Conservation (phyloP, 1,139 yeast genomes). For the Saccharomyces hybrid region DNA sequence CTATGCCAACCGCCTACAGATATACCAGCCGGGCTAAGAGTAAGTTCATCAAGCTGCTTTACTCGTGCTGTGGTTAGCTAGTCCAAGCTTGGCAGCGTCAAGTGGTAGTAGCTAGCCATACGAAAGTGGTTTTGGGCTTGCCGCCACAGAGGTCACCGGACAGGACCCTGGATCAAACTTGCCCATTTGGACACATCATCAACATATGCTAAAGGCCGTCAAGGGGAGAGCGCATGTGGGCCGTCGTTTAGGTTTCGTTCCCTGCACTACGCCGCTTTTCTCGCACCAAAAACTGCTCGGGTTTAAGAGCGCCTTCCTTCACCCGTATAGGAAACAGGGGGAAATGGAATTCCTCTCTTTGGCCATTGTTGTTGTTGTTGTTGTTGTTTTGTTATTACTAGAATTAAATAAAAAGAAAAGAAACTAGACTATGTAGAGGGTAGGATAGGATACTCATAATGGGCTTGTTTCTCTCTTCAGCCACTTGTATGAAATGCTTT, state of each 20-base stretch:
- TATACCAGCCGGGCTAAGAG: background rate
- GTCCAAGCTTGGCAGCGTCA: background rate
- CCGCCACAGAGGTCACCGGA: background rate
- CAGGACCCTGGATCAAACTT: background rate
- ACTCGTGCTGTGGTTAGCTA: background rate
- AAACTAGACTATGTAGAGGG: background rate
- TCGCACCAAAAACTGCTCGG: background rate
- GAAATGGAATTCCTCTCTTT: background rate
- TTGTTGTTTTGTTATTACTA: background rate
- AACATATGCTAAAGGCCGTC: background rate
- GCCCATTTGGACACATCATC: background rate
- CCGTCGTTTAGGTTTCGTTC: background rate
- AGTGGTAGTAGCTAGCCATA: background rate
- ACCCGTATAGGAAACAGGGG: background rate
- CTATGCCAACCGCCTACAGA: background rate
- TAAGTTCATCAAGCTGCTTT: background rate
- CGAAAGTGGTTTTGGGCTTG: background rate
- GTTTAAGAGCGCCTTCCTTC: background rate
- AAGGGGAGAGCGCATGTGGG: background rate
- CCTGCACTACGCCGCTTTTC: background rate
- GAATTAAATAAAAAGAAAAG: background rate
- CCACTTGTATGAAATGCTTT: conserved; percentile 58
- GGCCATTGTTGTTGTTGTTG: background rate
- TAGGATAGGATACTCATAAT: conserved; percentile 15
- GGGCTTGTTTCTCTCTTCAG: conserved; percentile 61